Conservation (phyloP, 805 yeast genomes). For the Hanseniaspora jakobsenii region DNA sequence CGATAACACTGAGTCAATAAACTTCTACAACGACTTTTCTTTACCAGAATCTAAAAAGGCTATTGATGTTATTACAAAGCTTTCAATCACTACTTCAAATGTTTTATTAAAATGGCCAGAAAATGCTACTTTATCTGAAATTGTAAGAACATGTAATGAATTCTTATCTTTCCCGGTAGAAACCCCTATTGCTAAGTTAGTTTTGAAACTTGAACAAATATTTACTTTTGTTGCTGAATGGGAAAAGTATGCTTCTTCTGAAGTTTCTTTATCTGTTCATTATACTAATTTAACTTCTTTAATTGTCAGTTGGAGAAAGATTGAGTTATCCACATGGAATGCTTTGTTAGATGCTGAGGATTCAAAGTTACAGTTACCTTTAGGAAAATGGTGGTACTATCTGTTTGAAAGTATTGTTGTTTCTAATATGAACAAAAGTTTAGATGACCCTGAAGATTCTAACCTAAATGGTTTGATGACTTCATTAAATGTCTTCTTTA, state of each 20-base stretch:
- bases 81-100: conserved; percentile 35
- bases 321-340: conserved; percentile 81
- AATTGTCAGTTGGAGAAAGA: conserved; percentile 80
- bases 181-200: conserved; percentile 63
- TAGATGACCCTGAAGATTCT: conserved; percentile 12
- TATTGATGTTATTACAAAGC: conserved; percentile 34
- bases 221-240: conserved; percentile 77
- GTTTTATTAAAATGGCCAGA: conserved; percentile 78
- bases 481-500: conserved; percentile 62
- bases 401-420: conserved; percentile 68
- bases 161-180: conserved; percentile 47
- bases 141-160: conserved; percentile 53
- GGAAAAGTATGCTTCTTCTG: conserved; percentile 80
- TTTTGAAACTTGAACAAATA: conserved; percentile 77
- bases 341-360: conserved; percentile 59
- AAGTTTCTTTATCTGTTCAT: conserved; percentile 49
- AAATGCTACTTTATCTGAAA: conserved; percentile 71
- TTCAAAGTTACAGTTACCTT: conserved; percentile 31
- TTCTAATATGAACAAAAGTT: conserved; percentile 30
- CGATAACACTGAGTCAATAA: conserved; percentile 23
- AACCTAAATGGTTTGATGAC: conserved; percentile 29
- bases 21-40: conserved; percentile 56
- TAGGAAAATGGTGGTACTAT: conserved; percentile 87
- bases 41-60: conserved; percentile 52
- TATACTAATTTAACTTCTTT: conserved; percentile 49